Conservation (phyloP, 106 monocot species). For the Amphibolis antarctica region DNA sequence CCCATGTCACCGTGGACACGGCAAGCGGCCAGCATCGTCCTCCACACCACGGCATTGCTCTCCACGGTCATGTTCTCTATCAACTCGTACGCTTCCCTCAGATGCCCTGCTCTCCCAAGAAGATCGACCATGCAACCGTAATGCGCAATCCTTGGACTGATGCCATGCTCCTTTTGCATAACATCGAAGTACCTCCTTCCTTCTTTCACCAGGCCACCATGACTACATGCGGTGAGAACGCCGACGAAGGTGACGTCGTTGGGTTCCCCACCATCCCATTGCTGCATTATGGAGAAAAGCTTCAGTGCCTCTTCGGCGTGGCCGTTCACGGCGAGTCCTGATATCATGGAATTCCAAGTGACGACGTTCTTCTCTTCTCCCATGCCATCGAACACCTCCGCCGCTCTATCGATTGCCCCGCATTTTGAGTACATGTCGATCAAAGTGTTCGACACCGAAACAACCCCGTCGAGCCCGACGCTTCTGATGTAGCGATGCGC, state of each 20-base stretch:
- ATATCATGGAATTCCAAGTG: slow-evolving; percentile 50
- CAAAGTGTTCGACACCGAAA: slow-evolving; percentile 32
- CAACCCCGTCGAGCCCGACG: not conserved
- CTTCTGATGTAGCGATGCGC: slow-evolving; percentile 21
- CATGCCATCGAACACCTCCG: slow-evolving; percentile 32
- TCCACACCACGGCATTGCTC: slow-evolving; percentile 51
- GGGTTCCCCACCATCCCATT: slow-evolving; percentile 17
- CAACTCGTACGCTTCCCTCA: slow-evolving; percentile 38
- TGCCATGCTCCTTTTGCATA: slow-evolving; percentile 14
- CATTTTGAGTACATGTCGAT: slow-evolving; percentile 72
- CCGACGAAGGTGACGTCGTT: slow-evolving; percentile 51
- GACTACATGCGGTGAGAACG: slow-evolving; percentile 43
- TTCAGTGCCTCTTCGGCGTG: slow-evolving; percentile 20
- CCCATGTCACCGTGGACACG: slow-evolving; percentile 32
- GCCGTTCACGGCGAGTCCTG: slow-evolving; percentile 49
- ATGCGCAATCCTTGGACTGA: slow-evolving; percentile 31
- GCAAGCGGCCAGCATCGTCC: slow-evolving; percentile 48
- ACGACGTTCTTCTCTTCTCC: slow-evolving; percentile 33
- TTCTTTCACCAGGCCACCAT: slow-evolving; percentile 41
- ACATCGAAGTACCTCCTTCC: slow-evolving; percentile 34
- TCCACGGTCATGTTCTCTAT: slow-evolving; percentile 36
- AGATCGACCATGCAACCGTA: slow-evolving; percentile 60
- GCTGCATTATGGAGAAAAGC: slow-evolving; percentile 34
- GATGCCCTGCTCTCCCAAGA: slow-evolving; percentile 39
- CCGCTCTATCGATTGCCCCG: slow-evolving; percentile 30